Evolutionary conservation across 1,284 basidiomycete species (phyloP), one percentile per base, ranked within the genome.

Genomic region (Pseudozyma tsukubaensis): DNA sequence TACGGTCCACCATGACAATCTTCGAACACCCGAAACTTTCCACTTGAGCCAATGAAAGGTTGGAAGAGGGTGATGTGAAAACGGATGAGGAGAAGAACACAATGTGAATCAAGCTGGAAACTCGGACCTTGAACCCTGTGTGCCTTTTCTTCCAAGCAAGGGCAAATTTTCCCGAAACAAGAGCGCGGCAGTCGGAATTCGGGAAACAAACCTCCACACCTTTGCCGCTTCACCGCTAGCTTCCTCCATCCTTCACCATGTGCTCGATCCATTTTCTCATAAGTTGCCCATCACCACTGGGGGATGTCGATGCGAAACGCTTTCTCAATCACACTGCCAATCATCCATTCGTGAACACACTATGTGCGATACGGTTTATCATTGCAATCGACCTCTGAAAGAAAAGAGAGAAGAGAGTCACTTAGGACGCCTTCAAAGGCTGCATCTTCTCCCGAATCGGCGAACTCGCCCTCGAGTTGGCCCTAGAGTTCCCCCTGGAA

Each of bases 101-200:
- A n/a, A 6, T 14, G n/a, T 4, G 18, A 2, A 32, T 4, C 16
- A 39, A 37, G 32, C 16, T 39, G 16, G 40, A 11, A 37, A 24
- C 1, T 12, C 35, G 52, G 49, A 52, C 50, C 61, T 29, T 29
- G 24, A 29, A 29, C 24, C 24, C 24, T 29, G 24, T 29, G 24
- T 29, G 24, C 24, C 50, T 55, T 56, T 51, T 55, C 19, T 57
- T 50, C 50, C 50, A 36, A 29, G 24, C 24, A 29, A 3, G 24
- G 24, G 29, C 49, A 70, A 70, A 64, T 60, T 70, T 70, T 64
- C 60, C 51, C 19, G 39, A 24, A 11, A 24, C 36, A 24, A 19
- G 9, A 43, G 16, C 36, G 32, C 61, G 67, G 61, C 52, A 53
- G n/a, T 64, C 67, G 67, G 61, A 42, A 57, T 37, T 59, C 53